Base-by-base conservation (phyloP, 768 basidiomycete species). In the Leccinum disarticulatum region DNA sequence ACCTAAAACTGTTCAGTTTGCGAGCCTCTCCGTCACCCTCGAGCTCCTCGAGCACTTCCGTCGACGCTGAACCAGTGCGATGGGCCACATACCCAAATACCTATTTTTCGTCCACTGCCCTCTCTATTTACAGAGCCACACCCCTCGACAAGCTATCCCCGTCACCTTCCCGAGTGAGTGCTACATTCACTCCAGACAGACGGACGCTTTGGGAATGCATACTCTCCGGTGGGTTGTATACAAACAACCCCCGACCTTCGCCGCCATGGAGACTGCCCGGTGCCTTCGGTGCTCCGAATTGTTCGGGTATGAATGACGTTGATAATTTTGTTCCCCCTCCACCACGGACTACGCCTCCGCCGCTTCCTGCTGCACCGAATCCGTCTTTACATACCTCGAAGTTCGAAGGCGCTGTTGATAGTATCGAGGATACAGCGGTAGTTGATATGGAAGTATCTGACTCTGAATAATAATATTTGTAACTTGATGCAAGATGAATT, bases 51-150 rank as follows among this genome's bases (percentile, higher is more conserved):
- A 52, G 57, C 48, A 13, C 30, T 17, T 53, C 59, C 41, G 41
- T 19, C 25, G 63, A 55, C 19, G 41, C 35, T 14, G 56, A 58
- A 38, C 46, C 30, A 17, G 54, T 51, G 31, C 79, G 87, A 55
- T 90, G 90, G 89, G 89, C 86, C 11, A 68, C 60, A 36, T 91
- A 87, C 65, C 85, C 87, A 4, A 69, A 76, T 38, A 79, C 79
- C 10, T 79, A 84, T 60, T 91, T 91, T 66, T 81, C 82, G 4
- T 85, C 70, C 78, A 36, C 72, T 77, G 43, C 77, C 30, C 81
- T 91, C 15, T 82, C 83, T 5, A 55, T 82, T 1, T 88, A 85
- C 66, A 77, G 69, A 10, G 80, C 81, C 38, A 57, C 55, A 11
- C 61, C 65, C 27, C 75, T 84, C 19, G 78, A 48, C n/a, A 51